Evolutionary conservation across 345 rosid species (phyloP), one percentile per base, ranked within the genome.

Genomic region (Aethionema arabicum): DNA sequence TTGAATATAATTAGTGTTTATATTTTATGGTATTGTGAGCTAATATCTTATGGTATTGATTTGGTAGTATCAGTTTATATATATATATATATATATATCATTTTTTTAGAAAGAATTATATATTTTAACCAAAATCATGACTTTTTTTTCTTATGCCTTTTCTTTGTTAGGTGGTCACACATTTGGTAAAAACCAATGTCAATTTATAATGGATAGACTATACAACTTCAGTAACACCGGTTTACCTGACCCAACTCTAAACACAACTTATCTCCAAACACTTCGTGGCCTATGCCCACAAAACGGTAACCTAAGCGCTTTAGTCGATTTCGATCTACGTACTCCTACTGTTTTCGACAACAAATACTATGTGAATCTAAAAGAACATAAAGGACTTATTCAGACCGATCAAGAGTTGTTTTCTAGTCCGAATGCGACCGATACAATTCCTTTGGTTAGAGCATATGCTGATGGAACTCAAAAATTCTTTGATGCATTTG

Each of bases 121-220:
- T 21, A 21, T 21, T 21, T 21, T 2, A 21, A 21, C 27, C 27
- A 21, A 21, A 21, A 21, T 21, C 27, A 2, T 21, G 27, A 21
- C 27, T 21, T 21, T 21, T 21, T 21, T 21, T 1, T 21, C 27
- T 21, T 21, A 2, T 21, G 27, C 1, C 2, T 21, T 21, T 21
- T 21, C 1, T 47, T 58, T 69, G 54, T 49, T 60, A 75, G 87
- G 85, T 11, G 68, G 71, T 27, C 88, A 80, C 42, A 72, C 85
- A 40, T 69, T 83, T 56, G 88, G 88, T 11, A 38, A 52, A 14
- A 85, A 81, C 11, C 74, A 53, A 72, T 83, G 88, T 44, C 15
- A 38, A 0, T 66, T 79, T 41, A 78, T 80, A 70, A 40, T 59
- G 74, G 59, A 50, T 70, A 61, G 87, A 42, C 44, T 82, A 27